phyloP scores from a whole-genome alignment of 139 green algal species.

The Chlamydomonas sphaeroides region DNA sequence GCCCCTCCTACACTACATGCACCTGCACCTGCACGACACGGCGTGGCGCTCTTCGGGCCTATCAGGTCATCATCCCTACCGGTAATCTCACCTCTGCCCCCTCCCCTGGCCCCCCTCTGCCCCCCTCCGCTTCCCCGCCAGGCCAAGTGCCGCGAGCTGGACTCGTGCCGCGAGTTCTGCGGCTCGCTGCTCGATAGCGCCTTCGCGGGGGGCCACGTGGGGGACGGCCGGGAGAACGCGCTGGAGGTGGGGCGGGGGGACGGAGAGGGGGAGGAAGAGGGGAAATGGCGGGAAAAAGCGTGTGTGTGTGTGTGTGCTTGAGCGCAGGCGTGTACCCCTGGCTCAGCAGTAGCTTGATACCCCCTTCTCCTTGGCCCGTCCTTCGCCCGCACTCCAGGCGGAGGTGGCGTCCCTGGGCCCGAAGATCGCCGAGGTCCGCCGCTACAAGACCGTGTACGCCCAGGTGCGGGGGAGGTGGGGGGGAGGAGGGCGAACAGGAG shows the following conservation, averaged over 20 bases:
- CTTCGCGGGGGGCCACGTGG: not conserved
- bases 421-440: conserved; percentile 3
- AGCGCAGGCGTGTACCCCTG: too few species aligned
- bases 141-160: not conserved
- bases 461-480: too few species aligned
- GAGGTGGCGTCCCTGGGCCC: not conserved
- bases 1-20: not conserved
- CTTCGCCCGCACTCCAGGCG: not conserved
- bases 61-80: too few species aligned
- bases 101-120: not conserved
- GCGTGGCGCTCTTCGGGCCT: too few species aligned
- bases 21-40: too few species aligned
- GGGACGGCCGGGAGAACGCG: conserved; percentile 7
- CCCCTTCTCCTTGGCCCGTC: not conserved
- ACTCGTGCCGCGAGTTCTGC: not conserved
- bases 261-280: too few species aligned
- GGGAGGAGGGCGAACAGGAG: too few species aligned
- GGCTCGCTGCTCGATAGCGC: conserved; percentile 2
- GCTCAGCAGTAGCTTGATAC: too few species aligned
- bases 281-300: too few species aligned
- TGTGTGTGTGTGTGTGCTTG: too few species aligned
- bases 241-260: conserved; percentile 1
- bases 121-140: not conserved
- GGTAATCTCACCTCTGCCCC: too few species aligned
- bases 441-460: conserved; percentile 9